Evolutionary conservation across 2,329 filamentous ascomycete genomes (phyloP).

Genomic region (Sporothrix pseudoabietina): DNA sequence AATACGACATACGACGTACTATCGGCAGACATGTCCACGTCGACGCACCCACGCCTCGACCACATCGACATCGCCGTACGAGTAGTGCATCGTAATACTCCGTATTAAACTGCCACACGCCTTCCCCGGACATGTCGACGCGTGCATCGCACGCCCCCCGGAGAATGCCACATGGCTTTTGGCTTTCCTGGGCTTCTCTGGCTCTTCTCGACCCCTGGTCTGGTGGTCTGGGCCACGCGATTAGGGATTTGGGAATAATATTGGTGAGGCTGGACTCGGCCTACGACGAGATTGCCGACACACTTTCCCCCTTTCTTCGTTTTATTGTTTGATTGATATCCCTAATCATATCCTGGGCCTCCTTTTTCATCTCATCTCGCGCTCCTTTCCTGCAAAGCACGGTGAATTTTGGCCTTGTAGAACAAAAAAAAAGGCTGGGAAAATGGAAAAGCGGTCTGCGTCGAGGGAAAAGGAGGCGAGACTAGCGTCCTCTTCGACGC

Average conservation of each 20-base stretch:
- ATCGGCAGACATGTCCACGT: not conserved
- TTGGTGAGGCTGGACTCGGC: not conserved
- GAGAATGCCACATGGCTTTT: slow-evolving; percentile 17
- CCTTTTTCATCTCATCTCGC: slow-evolving; percentile 1
- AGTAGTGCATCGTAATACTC: not conserved
- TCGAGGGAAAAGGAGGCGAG: not conserved
- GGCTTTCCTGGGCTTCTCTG: not conserved
- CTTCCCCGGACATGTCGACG: not conserved
- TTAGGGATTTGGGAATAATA: not conserved
- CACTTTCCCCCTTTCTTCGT: not conserved
- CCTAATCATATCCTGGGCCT: no score
- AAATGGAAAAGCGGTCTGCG: not conserved
- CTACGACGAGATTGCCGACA: not conserved
- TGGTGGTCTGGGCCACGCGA: not conserved
- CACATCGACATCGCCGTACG: not conserved
- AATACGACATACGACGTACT: not conserved
- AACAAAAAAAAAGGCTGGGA: not conserved
- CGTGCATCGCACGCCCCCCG: not conserved
- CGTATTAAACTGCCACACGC: not conserved
- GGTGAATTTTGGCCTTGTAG: not conserved
- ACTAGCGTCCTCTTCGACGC: not conserved
- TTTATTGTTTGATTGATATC: not conserved
- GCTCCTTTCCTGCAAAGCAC: not conserved
- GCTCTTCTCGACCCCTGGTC: not conserved
- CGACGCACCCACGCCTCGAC: not conserved